Base-by-base conservation (phyloP, 2,329 filamentous ascomycete species). In the Endoconidiophora laricicola region DNA sequence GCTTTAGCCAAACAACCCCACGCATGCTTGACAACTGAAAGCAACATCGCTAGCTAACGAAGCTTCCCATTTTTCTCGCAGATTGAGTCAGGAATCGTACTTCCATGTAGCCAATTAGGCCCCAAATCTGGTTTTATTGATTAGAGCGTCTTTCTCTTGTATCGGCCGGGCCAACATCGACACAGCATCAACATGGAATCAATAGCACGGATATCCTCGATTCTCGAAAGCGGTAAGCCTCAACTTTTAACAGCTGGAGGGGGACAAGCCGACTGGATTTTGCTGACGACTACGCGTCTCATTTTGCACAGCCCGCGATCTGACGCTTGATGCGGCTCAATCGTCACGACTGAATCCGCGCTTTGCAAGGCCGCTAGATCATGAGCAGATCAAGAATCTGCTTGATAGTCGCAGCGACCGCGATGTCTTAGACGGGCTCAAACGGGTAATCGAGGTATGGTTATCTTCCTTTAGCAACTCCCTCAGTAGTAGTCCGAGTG, bases 261-360 rank as follows among this genome's bases (percentile, higher is more conserved):
- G 22, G 20, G 41, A 24, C n/a, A 24, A n/a, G 20, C 14, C 18
- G 24, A 12, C 20, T 20, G n/a, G 24, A 10, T 20, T 29, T n/a
- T 24, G 33, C 10, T 38, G 38, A 12, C 18, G 26, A 36, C 44
- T 46, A 46, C 24, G 29, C 29, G 29, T 38, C 14, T n/a, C 7
- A 4, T 22, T 16, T 38, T 16, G 10, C 37, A 42, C 68, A 94
- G 91, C 91, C 62, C 83, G 91, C 66, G 91, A 96, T 68, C 81
- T 98, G 62, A 98, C 91, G 52, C 79, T 98, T 67, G 91, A 98
- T 74, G 91, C 91, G 57, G 90, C 91, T 59, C 86, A 88, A 65
- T 86, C 87, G 58, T 87, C 88, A 58, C 78, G 86, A 60, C 75
- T 70, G 62, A 71, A 73, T 54, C 72, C 78, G 54, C 71, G 73